Evolutionary conservation across 2,329 filamentous ascomycete species (phyloP), one percentile per base, ranked within the genome.

Genomic region (Penicillium sp.): DNA sequence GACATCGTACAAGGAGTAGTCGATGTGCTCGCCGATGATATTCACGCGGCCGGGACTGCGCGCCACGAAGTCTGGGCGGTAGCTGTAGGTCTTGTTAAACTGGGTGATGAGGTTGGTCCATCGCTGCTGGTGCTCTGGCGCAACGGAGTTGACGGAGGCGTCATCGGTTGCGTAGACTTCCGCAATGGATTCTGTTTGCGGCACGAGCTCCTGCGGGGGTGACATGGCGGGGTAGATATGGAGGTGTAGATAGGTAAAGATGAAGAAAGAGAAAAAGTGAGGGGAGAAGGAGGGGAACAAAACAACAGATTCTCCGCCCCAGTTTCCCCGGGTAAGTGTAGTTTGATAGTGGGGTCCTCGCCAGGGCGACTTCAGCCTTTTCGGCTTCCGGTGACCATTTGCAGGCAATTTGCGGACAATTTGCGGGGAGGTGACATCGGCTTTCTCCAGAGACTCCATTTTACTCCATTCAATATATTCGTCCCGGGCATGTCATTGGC

Each of bases 21-120:
- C 94, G 68, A 99, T 96, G 79, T 99, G 94, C 82, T 99, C 94
- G 74, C 94, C 94, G 71, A 99, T 97, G 69, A 99, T 94, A 79
- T 97, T 97, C 63, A 99, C 94, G 63, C 94, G 86, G 56, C 94
- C 94, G 1, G 94, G 94, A 52, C 92, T 96, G 59, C 94, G 87
- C 9, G 93, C 85, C 18, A 97, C 86, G 67, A 96, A 97, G 55
- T 89, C 83, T 38, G 92, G 86, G 14, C 81, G 77, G 48, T 85
- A 81, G 63, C 86, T 87, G 75, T 93, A 96, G 40, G 77, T 78
- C 54, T 82, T 75, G 62, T 86, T 79, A 76, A 97, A 97, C 62
- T 82, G 82, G 48, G 83, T 77, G 40, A 93, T 78, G 42, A 97
- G 82, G 42, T 77, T 80, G 65, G 88, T 84, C 90, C 93, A 97